Percentiles rank a stretch among this genome's conserved stretches.
phyloP scores from a whole-genome alignment of 768 basidiomycete genomes.

The Roridomyces roridus region DNA sequence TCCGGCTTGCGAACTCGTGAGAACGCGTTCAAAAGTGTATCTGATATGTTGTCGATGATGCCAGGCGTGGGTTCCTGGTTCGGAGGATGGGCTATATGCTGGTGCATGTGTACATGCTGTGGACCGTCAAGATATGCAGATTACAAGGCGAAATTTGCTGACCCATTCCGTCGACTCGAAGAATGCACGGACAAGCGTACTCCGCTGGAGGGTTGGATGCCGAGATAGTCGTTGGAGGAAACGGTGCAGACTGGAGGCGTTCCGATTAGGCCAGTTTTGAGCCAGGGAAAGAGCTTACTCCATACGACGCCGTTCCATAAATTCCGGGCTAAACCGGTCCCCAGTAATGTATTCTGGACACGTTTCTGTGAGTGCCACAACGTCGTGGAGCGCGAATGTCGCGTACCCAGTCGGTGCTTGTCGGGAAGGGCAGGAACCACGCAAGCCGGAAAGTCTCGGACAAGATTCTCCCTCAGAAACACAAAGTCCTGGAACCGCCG shows the following conservation, averaged over 20 bases:
- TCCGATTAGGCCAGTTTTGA: background rate
- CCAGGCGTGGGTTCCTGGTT: conserved; percentile 79
- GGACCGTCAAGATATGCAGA: conserved; percentile 8
- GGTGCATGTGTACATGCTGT: conserved; percentile 97
- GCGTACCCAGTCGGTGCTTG: conserved; percentile 93
- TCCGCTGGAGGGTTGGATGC: conserved; percentile 93
- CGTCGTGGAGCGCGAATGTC: background rate
- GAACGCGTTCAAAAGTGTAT: conserved; percentile 96
- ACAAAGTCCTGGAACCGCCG: conserved; percentile 97
- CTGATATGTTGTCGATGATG: conserved; percentile 93
- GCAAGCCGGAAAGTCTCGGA: conserved; percentile 93
- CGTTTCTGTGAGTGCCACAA: background rate
- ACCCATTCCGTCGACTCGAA: conserved; percentile 99
- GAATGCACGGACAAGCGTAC: conserved; percentile 91
- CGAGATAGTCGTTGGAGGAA: conserved; percentile 91
- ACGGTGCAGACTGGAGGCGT: conserved; percentile 74
- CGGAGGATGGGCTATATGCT: conserved; percentile 92
- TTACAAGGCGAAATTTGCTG: conserved; percentile 29
- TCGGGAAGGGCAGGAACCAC: conserved; percentile 97
- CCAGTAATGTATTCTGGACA: conserved; percentile 92
- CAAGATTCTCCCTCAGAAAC: conserved; percentile 87
- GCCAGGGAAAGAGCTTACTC: conserved; percentile 62
- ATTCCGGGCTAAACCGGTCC: conserved; percentile 96
- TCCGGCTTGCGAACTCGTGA: conserved; percentile 96
- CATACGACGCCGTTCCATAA: conserved; percentile 89